Evolutionary conservation across 805 yeast species (phyloP).

Genomic region (Zygoascus flipseniorum): DNA sequence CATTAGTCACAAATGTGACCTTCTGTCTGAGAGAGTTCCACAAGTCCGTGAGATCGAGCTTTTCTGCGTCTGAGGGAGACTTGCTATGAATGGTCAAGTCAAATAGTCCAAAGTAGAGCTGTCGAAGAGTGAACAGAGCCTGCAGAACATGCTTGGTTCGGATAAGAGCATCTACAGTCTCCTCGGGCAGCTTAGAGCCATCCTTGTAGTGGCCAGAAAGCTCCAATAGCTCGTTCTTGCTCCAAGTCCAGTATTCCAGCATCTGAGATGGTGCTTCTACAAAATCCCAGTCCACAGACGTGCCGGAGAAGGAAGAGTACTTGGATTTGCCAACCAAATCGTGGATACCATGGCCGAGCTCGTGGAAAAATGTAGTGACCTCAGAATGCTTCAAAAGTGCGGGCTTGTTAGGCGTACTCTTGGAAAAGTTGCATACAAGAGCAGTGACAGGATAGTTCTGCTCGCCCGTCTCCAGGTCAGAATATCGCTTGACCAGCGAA

Average conservation of each 20-base stretch:
- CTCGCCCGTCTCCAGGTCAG: conserved; percentile 36
- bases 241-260: conserved; percentile 87
- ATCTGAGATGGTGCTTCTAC: conserved; percentile 90
- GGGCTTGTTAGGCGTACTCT: conserved; percentile 61
- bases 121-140: conserved; percentile 63
- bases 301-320: conserved; percentile 65
- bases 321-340: conserved; percentile 59
- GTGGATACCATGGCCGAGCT: conserved; percentile 84
- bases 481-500: conserved; percentile 53
- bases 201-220: conserved; percentile 58
- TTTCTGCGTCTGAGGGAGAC: conserved; percentile 10
- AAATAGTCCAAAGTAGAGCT: conserved; percentile 68
- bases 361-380: conserved; percentile 81
- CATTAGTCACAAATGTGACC: conserved; percentile 44
- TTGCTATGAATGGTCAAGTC: conserved; percentile 62
- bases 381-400: conserved; percentile 69
- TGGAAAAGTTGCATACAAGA: conserved; percentile 76
- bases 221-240: conserved; percentile 45
- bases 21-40: conserved; percentile 66
- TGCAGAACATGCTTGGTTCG: conserved; percentile 68
- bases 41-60: conserved; percentile 40
- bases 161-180: conserved; percentile 48
- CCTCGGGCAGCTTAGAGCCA: conserved; percentile 50
- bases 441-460: conserved; percentile 65
- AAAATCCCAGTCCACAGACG: conserved; percentile 73